These are phyloP conservation scores for Russula lepida DNA, from an alignment of 768 basidiomycete species.

Conservation along the genomic window DNA sequence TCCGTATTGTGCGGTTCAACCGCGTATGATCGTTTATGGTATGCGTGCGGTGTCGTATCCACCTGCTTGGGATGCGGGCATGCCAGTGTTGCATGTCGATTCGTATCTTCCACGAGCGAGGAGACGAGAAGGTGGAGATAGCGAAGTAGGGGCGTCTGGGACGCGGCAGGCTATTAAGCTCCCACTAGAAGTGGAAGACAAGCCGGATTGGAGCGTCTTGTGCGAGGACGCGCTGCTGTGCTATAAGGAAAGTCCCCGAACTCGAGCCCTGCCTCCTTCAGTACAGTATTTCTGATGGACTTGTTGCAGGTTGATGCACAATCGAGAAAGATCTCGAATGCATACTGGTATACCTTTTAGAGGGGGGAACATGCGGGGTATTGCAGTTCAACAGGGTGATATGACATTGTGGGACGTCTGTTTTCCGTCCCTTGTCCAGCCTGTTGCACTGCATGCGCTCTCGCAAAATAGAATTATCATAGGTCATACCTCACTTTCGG, in stretches of 20 bases:
- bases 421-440: too few relatives aligned
- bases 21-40: constrained; percentile 6
- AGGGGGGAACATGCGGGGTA: background rate
- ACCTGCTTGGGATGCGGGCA: constrained; percentile 3
- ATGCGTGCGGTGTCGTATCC: constrained; percentile 7
- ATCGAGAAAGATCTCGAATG: background rate
- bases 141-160: background rate
- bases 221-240: constrained; percentile 15
- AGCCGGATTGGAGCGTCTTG: background rate
- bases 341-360: constrained; percentile 9
- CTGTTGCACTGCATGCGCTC: too few relatives aligned
- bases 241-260: background rate
- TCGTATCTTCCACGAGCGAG: constrained; percentile 2
- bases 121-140: background rate
- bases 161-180: background rate
- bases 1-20: constrained; percentile 1
- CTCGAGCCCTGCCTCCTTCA: too few relatives aligned
- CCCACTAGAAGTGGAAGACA: background rate
- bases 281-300: background rate
- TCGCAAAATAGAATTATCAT: too few relatives aligned
- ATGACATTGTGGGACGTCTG: too few relatives aligned
- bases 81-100: background rate
- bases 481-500: too few relatives aligned
- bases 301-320: background rate
- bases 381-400: too few relatives aligned